Base-by-base conservation (phyloP, 352 stramenopile genomes). In the Phytopythium delawarense region DNA sequence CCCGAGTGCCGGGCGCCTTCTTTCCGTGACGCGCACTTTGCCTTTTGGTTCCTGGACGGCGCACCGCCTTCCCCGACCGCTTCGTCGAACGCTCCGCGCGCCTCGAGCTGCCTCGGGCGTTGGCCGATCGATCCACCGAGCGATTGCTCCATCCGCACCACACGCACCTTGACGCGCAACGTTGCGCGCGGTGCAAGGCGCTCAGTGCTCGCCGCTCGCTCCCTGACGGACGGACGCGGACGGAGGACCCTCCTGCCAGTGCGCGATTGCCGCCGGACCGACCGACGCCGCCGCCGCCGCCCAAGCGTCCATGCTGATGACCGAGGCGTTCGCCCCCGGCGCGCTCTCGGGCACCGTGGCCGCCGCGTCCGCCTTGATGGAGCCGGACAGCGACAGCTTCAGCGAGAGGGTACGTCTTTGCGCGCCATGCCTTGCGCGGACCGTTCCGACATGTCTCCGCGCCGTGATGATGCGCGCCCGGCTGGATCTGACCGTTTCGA, bases 221-320 rank as follows among this genome's bases (percentile, higher is more conserved):
- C 7, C 7, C 11, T 39, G 34, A 39, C 34, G 34, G 11, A 12
- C 34, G 25, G 25, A 30, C 25, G 25, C 25, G 25, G 25, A 30
- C 11, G 7, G 7, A 39, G 11, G 39, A 45, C 12, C 16, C 39
- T 8, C 39, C 42, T 7, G 45, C n/a, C 45, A 51, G n/a, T 51
- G 45, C 45, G 21, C 42, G 42, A 49, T 49, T 49, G 42, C 25
- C 25, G 25, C 25, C 25, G 11, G 34, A 39, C 34, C 34, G 34
- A 39, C 34, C 34, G 34, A 21, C 15, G 20, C 42, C 42, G 42
- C 20, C 8, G 7, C 44, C 21, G 20, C 15, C 35, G 30, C 34
- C 45, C 44, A 23, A 55, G 28, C 25, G n/a, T 65, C 64, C 53
- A 87, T 87, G 80, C 80, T 87, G 21, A 89, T 87, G 80, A 84